phyloP scores from a whole-genome alignment of 2,329 filamentous ascomycete species.

The Ceratocystis cacaofunesta region DNA sequence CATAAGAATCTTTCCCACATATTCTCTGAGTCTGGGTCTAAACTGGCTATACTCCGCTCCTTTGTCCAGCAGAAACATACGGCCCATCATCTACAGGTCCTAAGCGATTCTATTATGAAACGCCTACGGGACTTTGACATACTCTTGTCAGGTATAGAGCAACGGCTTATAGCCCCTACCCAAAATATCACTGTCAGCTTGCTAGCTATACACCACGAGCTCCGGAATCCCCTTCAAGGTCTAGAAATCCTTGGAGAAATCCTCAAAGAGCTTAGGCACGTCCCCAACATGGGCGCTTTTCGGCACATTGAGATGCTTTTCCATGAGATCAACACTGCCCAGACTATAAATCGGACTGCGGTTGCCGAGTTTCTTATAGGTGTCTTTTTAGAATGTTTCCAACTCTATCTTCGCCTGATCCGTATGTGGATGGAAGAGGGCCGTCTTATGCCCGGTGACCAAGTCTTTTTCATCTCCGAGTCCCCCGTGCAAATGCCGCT shows the following conservation, averaged over 20 bases:
- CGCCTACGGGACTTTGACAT: constrained; percentile 44
- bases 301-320: constrained; percentile 68
- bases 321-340: constrained; percentile 51
- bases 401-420: constrained; percentile 67
- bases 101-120: constrained; percentile 47
- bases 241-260: constrained; percentile 47
- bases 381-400: constrained; percentile 69
- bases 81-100: constrained; percentile 52
- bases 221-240: constrained; percentile 38
- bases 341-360: constrained; percentile 49
- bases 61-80: constrained; percentile 32
- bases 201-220: constrained; percentile 42
- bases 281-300: constrained; percentile 41
- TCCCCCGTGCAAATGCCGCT: constrained; percentile 40
- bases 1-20: constrained; percentile 34
- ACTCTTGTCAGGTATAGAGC: constrained; percentile 44
- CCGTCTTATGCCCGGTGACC: constrained; percentile 47
- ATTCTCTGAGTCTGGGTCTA: constrained; percentile 34
- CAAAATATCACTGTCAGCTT: constrained; percentile 50
- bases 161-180: constrained; percentile 39
- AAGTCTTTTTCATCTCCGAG: constrained; percentile 61
- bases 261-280: constrained; percentile 40
- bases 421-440: constrained; percentile 74
- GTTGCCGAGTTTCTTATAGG: constrained; percentile 49
- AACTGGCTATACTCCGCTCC: constrained; percentile 31